Percentiles rank a stretch among this genome's conserved stretches.
These are phyloP conservation scores for Heterobasidion irregulare DNA, from an alignment of 1,284 basidiomycete genomes.

Conservation along the genomic window DNA sequence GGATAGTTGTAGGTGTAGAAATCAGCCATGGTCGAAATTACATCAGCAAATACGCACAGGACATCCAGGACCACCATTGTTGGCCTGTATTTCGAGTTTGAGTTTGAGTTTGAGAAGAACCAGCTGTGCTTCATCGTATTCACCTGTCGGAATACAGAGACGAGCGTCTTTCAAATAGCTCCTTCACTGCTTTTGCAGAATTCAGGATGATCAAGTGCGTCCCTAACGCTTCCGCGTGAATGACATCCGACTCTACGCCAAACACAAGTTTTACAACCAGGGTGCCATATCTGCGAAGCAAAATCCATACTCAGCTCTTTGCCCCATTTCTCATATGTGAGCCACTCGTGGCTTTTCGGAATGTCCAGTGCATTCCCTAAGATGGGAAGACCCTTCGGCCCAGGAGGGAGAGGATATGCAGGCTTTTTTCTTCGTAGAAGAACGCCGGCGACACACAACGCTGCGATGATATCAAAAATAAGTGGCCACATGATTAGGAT, in stretches of 20 bases:
- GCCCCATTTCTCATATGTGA: constrained; percentile 10
- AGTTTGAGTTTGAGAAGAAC: neutral
- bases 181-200: constrained; percentile 8
- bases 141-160: constrained; percentile 11
- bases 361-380: constrained; percentile 15
- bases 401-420: constrained; percentile 11
- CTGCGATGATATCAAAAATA: too few species aligned
- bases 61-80: neutral
- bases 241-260: constrained; percentile 6
- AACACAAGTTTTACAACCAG: neutral
- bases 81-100: neutral
- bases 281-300: neutral
- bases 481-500: too few species aligned
- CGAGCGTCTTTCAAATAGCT: constrained; percentile 9
- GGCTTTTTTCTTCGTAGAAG: neutral
- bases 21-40: too few species aligned
- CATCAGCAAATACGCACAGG: neutral
- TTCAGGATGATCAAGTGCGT: constrained; percentile 10
- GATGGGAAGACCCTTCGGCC: constrained; percentile 11
- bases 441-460: neutral
- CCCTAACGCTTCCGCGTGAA: constrained; percentile 6
- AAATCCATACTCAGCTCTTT: constrained; percentile 8
- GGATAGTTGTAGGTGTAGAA: too few species aligned
- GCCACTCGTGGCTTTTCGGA: constrained; percentile 7
- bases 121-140: neutral